These are phyloP conservation scores for Dioscorea cayenensis DNA, from an alignment of 116 monocot species.

Conservation along the genomic window DNA sequence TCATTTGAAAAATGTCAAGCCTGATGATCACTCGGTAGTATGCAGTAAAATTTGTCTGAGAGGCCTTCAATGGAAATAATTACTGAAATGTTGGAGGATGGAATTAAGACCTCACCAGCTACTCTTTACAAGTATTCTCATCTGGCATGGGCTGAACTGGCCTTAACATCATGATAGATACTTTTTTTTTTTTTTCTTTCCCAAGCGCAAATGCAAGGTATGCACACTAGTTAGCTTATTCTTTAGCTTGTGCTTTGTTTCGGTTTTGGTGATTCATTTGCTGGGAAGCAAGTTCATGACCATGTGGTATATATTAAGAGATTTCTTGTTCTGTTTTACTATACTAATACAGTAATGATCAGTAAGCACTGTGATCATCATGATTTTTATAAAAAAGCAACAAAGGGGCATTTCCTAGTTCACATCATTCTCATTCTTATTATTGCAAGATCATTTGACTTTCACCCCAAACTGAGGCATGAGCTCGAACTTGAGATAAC, in stretches of 20 bases:
- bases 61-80: constrained; percentile 79
- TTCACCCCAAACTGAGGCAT: no score
- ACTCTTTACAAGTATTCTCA: constrained; percentile 56
- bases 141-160: constrained; percentile 71
- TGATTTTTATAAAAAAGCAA: no score
- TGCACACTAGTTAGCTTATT: background rate
- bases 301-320: no score
- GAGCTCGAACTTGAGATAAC: no score
- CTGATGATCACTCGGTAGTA: constrained; percentile 52
- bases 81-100: constrained; percentile 66
- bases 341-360: no score
- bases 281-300: background rate
- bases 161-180: constrained; percentile 26
- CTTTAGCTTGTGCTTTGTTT: background rate
- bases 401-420: no score
- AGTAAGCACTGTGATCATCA: no score
- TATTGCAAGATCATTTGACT: no score
- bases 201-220: constrained; percentile 12
- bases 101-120: constrained; percentile 59
- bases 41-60: constrained; percentile 64
- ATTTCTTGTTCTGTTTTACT: no score
- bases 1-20: constrained; percentile 53
- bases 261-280: background rate
- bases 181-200: background rate
- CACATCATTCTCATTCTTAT: no score